Base-by-base conservation (phyloP, 495 filamentous ascomycete genomes). In the Hypoxylon rickii region DNA sequence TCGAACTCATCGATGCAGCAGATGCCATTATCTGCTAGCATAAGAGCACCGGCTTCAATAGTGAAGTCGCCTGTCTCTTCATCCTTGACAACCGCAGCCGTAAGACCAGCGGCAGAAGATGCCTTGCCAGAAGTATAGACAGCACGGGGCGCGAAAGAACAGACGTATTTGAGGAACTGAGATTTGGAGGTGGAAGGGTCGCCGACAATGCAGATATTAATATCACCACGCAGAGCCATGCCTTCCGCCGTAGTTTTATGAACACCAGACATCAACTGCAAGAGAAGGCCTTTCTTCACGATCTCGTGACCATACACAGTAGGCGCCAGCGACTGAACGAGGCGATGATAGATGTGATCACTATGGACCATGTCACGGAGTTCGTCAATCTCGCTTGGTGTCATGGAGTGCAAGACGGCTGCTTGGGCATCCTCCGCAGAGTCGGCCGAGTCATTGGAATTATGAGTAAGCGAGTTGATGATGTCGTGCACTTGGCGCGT, bases 1-100 rank as follows among this genome's bases (percentile, higher is more conserved):
- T 99, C 94, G 68, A 99, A 99, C 64, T 99, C 94, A 70, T 99
- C 94, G 68, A 99, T 99, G 55, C 90, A 90, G 73, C 94, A 99
- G 69, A 97, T 93, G 58, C 95, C 94, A 67, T 89, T 96, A 75
- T 94, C 93, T 20, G 95, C 94, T 21, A 99, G 80, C 94, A 99
- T 99, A 44, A 99, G 82, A 26, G 94, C 94, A 76, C 94, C 94
- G 4, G 94, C 94, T 75, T 99, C 94, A 58, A 99, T 99, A 22
- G 94, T 99, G 72, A 96, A 96, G 62, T 99, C 94, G 43, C 95
- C 95, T 10, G 95, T 97, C 70, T 98, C 94, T 55, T 96, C 90
- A 67, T 98, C 94, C 65, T 97, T 97, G 40, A 97, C 89, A 1
- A 99, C 94, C 0, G 95, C 93, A 10, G 94, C 94, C 2, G 94